A percentile compares a stretch with the other conserved stretches of the same genome.
phyloP scores from a whole-genome alignment of 176 grass and related monocot genomes.

The Puccinellia tenuiflora region DNA sequence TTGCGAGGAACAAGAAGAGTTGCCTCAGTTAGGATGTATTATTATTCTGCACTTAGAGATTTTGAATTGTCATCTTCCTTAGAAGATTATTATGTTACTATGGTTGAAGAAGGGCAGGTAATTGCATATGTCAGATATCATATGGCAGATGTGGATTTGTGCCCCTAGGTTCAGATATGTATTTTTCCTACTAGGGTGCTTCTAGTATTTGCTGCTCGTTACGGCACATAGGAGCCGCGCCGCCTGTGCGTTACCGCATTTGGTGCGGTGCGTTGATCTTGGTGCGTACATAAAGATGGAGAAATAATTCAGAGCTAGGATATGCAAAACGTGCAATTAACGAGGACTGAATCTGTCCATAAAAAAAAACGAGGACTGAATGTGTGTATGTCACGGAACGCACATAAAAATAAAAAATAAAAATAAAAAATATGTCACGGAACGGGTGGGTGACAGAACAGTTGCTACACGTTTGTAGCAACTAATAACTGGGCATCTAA shows the following conservation, averaged over 20 bases:
- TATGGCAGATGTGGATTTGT: background rate
- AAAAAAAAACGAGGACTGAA: too few relatives aligned
- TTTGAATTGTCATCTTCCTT: slow-evolving; percentile 6
- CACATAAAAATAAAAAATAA: too few relatives aligned
- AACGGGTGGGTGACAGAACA: background rate
- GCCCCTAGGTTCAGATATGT: too few relatives aligned
- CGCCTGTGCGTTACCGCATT: background rate
- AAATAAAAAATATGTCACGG: too few relatives aligned
- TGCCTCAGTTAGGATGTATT: slow-evolving; percentile 16
- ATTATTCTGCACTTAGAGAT: slow-evolving; percentile 12
- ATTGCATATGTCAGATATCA: background rate
- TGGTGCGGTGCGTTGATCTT: background rate
- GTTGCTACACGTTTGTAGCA: background rate
- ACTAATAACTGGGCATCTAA: background rate
- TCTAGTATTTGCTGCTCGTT: background rate
- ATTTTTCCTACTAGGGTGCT: too few relatives aligned
- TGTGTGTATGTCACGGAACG: too few relatives aligned
- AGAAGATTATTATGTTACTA: background rate
- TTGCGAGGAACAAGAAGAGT: slow-evolving; percentile 16
- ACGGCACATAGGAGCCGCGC: too few relatives aligned
- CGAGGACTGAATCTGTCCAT: too few relatives aligned
- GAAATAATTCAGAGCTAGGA: background rate
- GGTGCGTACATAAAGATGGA: background rate
- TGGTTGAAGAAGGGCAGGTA: background rate
- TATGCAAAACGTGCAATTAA: background rate